These are phyloP conservation scores for Brassica incana DNA, from an alignment of 345 rosid genomes.

Conservation along the genomic window DNA sequence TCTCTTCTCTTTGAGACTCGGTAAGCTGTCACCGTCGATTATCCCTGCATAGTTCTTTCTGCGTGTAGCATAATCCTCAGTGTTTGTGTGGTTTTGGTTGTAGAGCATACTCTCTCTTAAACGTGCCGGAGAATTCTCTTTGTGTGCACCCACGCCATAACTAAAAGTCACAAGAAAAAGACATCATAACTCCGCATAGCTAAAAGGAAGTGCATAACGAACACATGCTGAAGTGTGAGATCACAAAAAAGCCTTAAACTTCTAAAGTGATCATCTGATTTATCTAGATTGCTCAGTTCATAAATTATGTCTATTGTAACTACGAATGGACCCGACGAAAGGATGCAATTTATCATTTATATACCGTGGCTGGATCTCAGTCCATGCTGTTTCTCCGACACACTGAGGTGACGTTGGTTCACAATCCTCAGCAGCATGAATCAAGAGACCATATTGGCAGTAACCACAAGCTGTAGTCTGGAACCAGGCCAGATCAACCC, in stretches of 20 bases:
- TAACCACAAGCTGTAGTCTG: conserved; percentile 80
- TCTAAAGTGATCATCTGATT: conserved; percentile 1
- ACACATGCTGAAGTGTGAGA: conserved; percentile 8
- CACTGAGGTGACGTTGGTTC: conserved; percentile 43
- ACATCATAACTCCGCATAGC: conserved; percentile 33
- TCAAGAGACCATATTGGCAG: conserved; percentile 84
- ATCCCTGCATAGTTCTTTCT: conserved; percentile 61
- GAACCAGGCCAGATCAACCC: conserved; percentile 93
- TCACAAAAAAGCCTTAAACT: not conserved
- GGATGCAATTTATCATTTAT: conserved; percentile 11
- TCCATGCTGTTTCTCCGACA: conserved; percentile 42
- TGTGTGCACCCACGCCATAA: conserved; percentile 42
- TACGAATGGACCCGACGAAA: not conserved
- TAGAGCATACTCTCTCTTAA: conserved; percentile 50
- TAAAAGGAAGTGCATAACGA: conserved; percentile 17
- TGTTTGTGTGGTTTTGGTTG: conserved; percentile 47
- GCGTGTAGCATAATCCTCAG: conserved; percentile 53
- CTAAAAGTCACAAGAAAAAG: conserved; percentile 29
- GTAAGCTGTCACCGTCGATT: conserved; percentile 70
- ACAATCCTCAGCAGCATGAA: conserved; percentile 61
- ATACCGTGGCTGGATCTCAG: conserved; percentile 62
- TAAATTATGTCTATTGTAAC: not conserved
- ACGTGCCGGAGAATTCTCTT: conserved; percentile 45
- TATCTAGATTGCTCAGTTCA: conserved; percentile 20
- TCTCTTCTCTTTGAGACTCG: conserved; percentile 83